Evolutionary conservation across 2,329 filamentous ascomycete genomes (phyloP).

Genomic region (Colletotrichum abscissum): DNA sequence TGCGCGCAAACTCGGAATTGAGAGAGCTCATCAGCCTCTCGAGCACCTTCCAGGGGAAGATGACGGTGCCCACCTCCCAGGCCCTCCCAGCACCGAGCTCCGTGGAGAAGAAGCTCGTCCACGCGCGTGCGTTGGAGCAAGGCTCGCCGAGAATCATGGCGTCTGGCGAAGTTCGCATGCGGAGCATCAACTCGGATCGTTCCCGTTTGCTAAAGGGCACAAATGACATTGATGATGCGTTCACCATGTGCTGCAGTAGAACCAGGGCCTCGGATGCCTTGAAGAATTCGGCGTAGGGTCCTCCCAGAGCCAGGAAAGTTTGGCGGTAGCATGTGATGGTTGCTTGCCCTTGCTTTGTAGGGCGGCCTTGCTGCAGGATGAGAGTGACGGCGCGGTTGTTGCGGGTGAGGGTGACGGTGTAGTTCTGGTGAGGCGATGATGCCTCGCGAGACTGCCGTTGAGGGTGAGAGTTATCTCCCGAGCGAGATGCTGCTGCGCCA

Average conservation of each 20-base stretch:
- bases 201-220: conserved; percentile 21
- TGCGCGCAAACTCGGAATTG: conserved; percentile 21
- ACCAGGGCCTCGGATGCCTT: conserved; percentile 31
- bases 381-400: conserved; percentile 31
- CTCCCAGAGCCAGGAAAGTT: conserved; percentile 15
- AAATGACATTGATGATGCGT: conserved; percentile 21
- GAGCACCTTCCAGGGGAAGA: conserved; percentile 27
- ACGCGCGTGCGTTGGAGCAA: conserved; percentile 30
- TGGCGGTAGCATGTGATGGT: conserved; percentile 30
- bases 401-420: conserved; percentile 26
- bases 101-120: conserved; percentile 29
- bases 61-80: conserved; percentile 27
- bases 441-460: background rate
- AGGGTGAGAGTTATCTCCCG: background rate
- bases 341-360: background rate
- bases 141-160: conserved; percentile 27
- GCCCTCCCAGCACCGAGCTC: conserved; percentile 25
- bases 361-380: conserved; percentile 9
- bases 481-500: background rate
- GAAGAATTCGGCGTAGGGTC: conserved; percentile 29
- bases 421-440: conserved; percentile 21
- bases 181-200: conserved; percentile 21
- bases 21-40: conserved; percentile 32
- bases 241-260: conserved; percentile 31
- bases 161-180: conserved; percentile 24